Base-by-base conservation (phyloP, 192 early-diverging fungal species). In the Umbelopsis sp. region DNA sequence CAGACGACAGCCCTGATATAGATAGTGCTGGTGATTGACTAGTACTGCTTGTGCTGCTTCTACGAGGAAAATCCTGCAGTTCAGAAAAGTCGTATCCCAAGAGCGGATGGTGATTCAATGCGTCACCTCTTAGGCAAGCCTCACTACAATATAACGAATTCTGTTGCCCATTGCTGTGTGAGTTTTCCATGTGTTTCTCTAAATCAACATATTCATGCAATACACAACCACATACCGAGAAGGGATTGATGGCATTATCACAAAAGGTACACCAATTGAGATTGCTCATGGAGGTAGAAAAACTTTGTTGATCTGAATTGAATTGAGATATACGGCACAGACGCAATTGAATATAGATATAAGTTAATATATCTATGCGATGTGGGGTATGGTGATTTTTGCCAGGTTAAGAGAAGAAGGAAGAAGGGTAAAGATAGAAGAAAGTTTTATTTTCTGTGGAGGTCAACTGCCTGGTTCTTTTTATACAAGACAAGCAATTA, bases 251-350 rank as follows among this genome's bases (percentile, higher is more conserved):
- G 16, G 77, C 72, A 45, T 71, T 79, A 64, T 79, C 77, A 66
- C 77, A 79, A 33, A 64, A 72, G 16, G 77, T 79, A 49, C 77
- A 79, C 77, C 77, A 79, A 64, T 79, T 77, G 35, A 69, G 69
- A 67, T 79, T 67, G 65, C 65, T 67, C 76, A 78, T 78, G 5
- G 27, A 55, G 20, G 25, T 5, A 49, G 33, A 13, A 51, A 51
- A 20, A 0, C 3, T 8, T 22, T 35, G 55, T 16, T 7, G 25
- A 61, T 41, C 37, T 41, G 37, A 41, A 41, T 37, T 37, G 35
- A 37, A 37, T 41, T 9, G 5, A 41, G 27, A 6, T 41, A 41
- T 41, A 41, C 37, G 37, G 37, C 7, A 1, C 5, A 6, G 37
- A 41, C 37, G 37, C 37, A 41, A 41, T 41, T 41, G 37, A 41